Base-by-base conservation (phyloP, 192 early-diverging fungal species). In the Diversispora epigaea region DNA sequence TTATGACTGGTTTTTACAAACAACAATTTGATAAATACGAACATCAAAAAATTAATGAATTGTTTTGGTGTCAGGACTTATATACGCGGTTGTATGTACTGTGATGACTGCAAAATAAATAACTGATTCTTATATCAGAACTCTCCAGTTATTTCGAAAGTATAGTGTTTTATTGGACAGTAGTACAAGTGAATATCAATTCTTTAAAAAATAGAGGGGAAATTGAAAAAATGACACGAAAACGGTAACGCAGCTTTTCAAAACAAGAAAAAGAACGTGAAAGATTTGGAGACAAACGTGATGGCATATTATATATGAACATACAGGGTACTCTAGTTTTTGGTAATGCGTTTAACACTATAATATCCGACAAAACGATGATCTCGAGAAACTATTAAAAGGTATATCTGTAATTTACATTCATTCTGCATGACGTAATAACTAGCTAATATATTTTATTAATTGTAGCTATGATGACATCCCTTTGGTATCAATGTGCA, bases 1-100 rank as follows among this genome's bases (percentile, higher is more conserved):
- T 70, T 56, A 40, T 40, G 10, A 70, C 50, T 4, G 39, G 12
- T n/a, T 32, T 52, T 70, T 70, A 56, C 50, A 55, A 40, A 40
- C 68, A 50, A 44, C 47, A 14, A 56, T 70, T 69, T 70, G 41
- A 54, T n/a, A 17, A 41, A 40, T 70, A 70, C 14, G 25, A 70
- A 17, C 68, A 70, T 39, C 25, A 12, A 70, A 50, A n/a, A 15
- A 56, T 25, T 70, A 55, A 70, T n/a, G 68, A 70, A 40, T 56
- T 70, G 14, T 41, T 70, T 70, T 70, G 68, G 68, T 70, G 68
- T n/a, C 68, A 70, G 32, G 50, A 70, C 15, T 54, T 70, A 32
- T 70, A 41, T 56, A 70, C 49, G 54, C 68, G 50, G 15, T 46
- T 70, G 68, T 70, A 70, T 9, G 52, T 70, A 21, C 54, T 70